Conservation (phyloP, 1,139 yeast species). For the Protomyces lactucae-debilis region DNA sequence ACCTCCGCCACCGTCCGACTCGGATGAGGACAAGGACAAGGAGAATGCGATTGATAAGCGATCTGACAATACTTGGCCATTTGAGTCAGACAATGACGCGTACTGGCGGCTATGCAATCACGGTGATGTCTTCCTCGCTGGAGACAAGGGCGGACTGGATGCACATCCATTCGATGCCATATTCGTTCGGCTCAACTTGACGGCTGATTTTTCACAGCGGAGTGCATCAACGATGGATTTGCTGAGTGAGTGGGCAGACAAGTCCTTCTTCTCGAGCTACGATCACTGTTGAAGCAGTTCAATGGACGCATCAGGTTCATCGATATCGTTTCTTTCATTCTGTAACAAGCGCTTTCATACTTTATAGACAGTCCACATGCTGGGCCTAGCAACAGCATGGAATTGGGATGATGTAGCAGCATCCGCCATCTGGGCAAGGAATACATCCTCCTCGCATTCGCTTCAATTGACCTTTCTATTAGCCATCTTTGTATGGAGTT, state of each 20-base stretch:
- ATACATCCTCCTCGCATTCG: slow-evolving; percentile 24
- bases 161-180: slow-evolving; percentile 14
- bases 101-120: slow-evolving; percentile 7
- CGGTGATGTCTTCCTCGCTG: slow-evolving; percentile 5
- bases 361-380: too few relatives aligned
- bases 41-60: not conserved
- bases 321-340: too few relatives aligned
- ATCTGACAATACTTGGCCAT: too few relatives aligned
- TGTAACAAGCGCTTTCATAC: too few relatives aligned
- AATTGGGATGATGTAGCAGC: slow-evolving; percentile 22
- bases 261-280: slow-evolving; percentile 14
- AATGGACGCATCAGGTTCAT: too few relatives aligned
- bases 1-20: too few relatives aligned
- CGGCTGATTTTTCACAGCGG: not conserved
- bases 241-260: slow-evolving; percentile 15
- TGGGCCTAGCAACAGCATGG: slow-evolving; percentile 18
- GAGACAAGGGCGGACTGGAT: slow-evolving; percentile 3
- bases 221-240: not conserved
- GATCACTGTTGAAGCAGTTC: not conserved
- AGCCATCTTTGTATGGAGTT: not conserved
- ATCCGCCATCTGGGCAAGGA: slow-evolving; percentile 19
- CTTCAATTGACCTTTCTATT: slow-evolving; percentile 3
- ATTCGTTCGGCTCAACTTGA: not conserved
- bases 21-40: not conserved
- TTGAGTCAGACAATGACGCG: not conserved